Percentiles rank a stretch among this genome's conserved stretches.
These are phyloP conservation scores for Fusarium austroafricanum DNA, from an alignment of 2,329 filamentous ascomycete species.

Conservation along the genomic window DNA sequence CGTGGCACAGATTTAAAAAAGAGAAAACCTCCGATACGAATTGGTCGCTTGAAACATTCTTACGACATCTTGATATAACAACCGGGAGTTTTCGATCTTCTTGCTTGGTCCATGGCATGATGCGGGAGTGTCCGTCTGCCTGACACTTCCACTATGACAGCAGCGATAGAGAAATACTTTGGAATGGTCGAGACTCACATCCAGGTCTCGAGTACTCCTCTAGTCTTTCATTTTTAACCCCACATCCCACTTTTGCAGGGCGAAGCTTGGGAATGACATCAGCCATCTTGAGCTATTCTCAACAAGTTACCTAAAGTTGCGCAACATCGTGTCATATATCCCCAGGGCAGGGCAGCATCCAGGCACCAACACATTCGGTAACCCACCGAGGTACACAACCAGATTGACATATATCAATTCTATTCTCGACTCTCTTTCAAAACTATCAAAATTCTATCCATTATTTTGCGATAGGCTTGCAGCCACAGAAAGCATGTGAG, in stretches of 20 bases:
- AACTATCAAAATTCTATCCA: neutral
- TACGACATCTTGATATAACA: conserved; percentile 1
- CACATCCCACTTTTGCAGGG: conserved; percentile 35
- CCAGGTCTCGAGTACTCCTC: conserved; percentile 8
- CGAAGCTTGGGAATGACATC: conserved; percentile 43
- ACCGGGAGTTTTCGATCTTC: conserved; percentile 15
- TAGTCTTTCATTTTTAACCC: conserved; percentile 16
- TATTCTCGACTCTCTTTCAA: conserved; percentile 15
- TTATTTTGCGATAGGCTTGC: conserved; percentile 3
- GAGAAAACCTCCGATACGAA: neutral
- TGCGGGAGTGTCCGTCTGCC: conserved; percentile 19
- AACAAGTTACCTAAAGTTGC: conserved; percentile 25
- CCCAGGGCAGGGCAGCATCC: neutral
- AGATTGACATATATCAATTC: neutral
- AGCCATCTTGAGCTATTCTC: conserved; percentile 38
- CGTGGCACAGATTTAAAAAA: conserved; percentile 15
- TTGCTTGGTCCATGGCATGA: conserved; percentile 16
- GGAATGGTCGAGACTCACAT: neutral
- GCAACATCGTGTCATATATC: conserved; percentile 29
- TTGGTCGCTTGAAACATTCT: neutral
- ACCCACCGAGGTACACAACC: neutral
- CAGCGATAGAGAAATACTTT: conserved; percentile 21
- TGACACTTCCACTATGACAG: conserved; percentile 22
- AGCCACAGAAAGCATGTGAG: conserved; percentile 35
- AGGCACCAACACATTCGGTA: conserved; percentile 3